phyloP scores from a whole-genome alignment of 371 early-diverging fungal genomes.

The Blakeslea trispora region DNA sequence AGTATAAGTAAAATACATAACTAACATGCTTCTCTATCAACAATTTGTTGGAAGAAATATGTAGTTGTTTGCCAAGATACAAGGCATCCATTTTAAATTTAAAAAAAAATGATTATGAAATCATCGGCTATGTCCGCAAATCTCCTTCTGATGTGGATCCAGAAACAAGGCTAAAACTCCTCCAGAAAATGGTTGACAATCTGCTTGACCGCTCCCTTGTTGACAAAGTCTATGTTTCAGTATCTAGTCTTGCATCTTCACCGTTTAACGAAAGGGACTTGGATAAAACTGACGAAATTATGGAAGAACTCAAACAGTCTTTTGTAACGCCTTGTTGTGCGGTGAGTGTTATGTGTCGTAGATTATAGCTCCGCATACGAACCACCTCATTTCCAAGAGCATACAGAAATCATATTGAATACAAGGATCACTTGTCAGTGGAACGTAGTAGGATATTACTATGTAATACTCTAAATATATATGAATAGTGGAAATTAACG shows the following conservation, averaged over 20 bases:
- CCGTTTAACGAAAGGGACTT: conserved; percentile 24
- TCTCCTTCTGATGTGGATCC: conserved; percentile 8
- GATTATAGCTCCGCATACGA: too few species aligned
- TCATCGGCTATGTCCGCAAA: conserved; percentile 16
- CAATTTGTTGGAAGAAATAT: conserved; percentile 10
- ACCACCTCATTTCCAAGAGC: too few species aligned
- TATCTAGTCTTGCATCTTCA: conserved; percentile 19
- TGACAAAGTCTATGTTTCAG: conserved; percentile 20
- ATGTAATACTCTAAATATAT: too few species aligned
- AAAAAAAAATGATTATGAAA: conserved; percentile 17
- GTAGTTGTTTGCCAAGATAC: conserved; percentile 9
- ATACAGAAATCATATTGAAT: too few species aligned
- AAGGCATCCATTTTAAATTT: conserved; percentile 12
- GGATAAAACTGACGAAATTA: conserved; percentile 22
- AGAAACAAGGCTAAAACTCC: conserved; percentile 12
- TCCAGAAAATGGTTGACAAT: conserved; percentile 15
- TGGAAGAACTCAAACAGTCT: conserved; percentile 21
- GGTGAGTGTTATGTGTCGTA: too few species aligned
- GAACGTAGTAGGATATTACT: too few species aligned
- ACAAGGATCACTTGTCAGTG: too few species aligned
- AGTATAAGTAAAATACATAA: conserved; percentile 25
- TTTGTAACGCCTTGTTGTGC: too few species aligned
- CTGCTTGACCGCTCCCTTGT: conserved; percentile 21
- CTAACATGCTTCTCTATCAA: conserved; percentile 13
- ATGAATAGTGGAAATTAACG: too few species aligned